These are phyloP conservation scores for Hanseniaspora singularis DNA, from an alignment of 805 yeast species.

Conservation along the genomic window DNA sequence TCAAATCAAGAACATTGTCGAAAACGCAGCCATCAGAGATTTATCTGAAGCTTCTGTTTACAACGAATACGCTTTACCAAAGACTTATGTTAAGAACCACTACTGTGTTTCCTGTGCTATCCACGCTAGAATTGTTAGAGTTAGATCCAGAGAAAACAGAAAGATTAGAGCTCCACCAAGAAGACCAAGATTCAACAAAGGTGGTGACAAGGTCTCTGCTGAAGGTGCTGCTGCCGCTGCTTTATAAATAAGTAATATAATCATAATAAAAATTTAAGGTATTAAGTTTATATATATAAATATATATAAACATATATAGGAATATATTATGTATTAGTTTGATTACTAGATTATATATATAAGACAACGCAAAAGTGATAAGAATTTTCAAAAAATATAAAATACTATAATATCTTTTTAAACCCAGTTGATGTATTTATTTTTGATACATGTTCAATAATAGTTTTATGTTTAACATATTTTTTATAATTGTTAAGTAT, in stretches of 20 bases:
- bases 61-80: constrained; percentile 98
- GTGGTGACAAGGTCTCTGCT: constrained; percentile 82
- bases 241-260: constrained; percentile 30
- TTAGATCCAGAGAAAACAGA: constrained; percentile 98
- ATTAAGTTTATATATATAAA: neutral
- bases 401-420: too few species aligned
- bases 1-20: constrained; percentile 99
- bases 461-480: too few species aligned
- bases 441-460: too few species aligned
- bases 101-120: constrained; percentile 99
- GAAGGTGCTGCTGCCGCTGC: constrained; percentile 96
- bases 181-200: constrained; percentile 96
- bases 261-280: neutral
- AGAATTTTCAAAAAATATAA: too few species aligned
- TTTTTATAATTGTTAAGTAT: too few species aligned
- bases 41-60: constrained; percentile 98
- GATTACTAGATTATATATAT: too few species aligned
- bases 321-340: too few species aligned
- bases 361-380: too few species aligned
- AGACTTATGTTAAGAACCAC: constrained; percentile 98
- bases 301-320: too few species aligned
- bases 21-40: constrained; percentile 99
- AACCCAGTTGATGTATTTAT: too few species aligned
- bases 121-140: constrained; percentile 99
- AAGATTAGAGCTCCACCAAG: constrained; percentile 98